These are phyloP conservation scores for Saccharomycopsis sp. DNA, from an alignment of 805 yeast species.

Conservation along the genomic window DNA sequence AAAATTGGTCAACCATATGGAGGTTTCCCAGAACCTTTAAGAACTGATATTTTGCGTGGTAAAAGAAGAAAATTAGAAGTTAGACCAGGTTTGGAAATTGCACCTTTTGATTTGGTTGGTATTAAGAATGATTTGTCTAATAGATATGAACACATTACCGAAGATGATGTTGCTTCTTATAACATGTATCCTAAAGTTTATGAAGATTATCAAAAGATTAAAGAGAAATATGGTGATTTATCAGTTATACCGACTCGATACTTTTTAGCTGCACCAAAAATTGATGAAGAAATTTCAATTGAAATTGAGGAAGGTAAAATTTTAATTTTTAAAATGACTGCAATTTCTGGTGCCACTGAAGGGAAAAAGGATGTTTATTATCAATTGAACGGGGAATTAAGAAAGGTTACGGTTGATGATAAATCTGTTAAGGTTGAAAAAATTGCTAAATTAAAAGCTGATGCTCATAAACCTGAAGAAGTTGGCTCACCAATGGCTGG, in stretches of 20 bases:
- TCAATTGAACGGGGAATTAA: slow-evolving; percentile 96
- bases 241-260: slow-evolving; percentile 89
- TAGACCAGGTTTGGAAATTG: slow-evolving; percentile 89
- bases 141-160: slow-evolving; percentile 76
- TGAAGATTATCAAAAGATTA: slow-evolving; percentile 72
- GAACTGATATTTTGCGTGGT: slow-evolving; percentile 77
- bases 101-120: slow-evolving; percentile 71
- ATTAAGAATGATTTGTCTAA: slow-evolving; percentile 67
- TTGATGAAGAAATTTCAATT: slow-evolving; percentile 83
- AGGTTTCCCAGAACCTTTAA: slow-evolving; percentile 98
- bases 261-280: slow-evolving; percentile 80
- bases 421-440: slow-evolving; percentile 80
- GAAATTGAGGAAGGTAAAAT: slow-evolving; percentile 94
- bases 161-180: slow-evolving; percentile 89
- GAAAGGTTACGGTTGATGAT: slow-evolving; percentile 90
- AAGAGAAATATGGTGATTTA: slow-evolving; percentile 81
- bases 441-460: slow-evolving; percentile 85
- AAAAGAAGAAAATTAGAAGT: slow-evolving; percentile 83
- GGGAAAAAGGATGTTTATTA: slow-evolving; percentile 96
- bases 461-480: slow-evolving; percentile 77
- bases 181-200: slow-evolving; percentile 98
- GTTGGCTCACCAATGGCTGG: slow-evolving; percentile 99
- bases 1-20: slow-evolving; percentile 99
- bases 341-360: slow-evolving; percentile 76
- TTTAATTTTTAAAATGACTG: slow-evolving; percentile 83